Conservation (phyloP, 768 basidiomycete species). For the Suillus plorans region DNA sequence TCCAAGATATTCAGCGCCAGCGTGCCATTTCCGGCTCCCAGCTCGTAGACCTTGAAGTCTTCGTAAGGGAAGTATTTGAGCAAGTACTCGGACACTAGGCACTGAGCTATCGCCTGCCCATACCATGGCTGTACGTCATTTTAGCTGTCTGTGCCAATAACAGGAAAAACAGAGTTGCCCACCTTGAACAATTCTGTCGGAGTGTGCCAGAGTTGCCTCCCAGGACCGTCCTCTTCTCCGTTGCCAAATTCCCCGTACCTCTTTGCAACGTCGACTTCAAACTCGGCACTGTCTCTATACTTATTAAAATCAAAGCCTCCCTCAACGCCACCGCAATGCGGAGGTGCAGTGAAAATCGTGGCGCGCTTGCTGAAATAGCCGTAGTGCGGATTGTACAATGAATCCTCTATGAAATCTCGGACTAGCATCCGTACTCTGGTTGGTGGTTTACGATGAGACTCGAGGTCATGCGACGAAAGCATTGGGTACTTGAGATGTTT, state of each 20-base stretch:
- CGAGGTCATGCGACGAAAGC: conserved; percentile 71
- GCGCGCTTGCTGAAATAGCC: conserved; percentile 96
- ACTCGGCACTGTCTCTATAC: conserved; percentile 69
- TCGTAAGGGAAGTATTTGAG: conserved; percentile 95
- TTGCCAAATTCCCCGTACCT: conserved; percentile 73
- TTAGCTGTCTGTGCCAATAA: conserved; percentile 9
- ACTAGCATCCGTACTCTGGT: conserved; percentile 88
- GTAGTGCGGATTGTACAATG: conserved; percentile 94
- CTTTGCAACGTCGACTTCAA: conserved; percentile 77
- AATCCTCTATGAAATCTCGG: conserved; percentile 96
- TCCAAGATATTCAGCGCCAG: conserved; percentile 87
- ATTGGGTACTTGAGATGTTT: conserved; percentile 50
- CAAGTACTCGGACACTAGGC: conserved; percentile 88
- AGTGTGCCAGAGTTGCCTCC: conserved; percentile 96
- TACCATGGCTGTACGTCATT: conserved; percentile 76
- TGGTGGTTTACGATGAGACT: conserved; percentile 53
- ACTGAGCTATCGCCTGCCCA: conserved; percentile 85
- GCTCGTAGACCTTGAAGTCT: conserved; percentile 94
- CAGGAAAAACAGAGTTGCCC: background rate
- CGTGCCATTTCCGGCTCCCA: conserved; percentile 97
- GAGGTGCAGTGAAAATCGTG: conserved; percentile 74
- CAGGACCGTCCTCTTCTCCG: conserved; percentile 63
- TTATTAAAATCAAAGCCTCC: conserved; percentile 63
- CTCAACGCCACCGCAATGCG: conserved; percentile 39
- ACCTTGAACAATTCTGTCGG: conserved; percentile 98